phyloP scores from a whole-genome alignment of 176 grass and related monocot species.

The Carex scoparia region DNA sequence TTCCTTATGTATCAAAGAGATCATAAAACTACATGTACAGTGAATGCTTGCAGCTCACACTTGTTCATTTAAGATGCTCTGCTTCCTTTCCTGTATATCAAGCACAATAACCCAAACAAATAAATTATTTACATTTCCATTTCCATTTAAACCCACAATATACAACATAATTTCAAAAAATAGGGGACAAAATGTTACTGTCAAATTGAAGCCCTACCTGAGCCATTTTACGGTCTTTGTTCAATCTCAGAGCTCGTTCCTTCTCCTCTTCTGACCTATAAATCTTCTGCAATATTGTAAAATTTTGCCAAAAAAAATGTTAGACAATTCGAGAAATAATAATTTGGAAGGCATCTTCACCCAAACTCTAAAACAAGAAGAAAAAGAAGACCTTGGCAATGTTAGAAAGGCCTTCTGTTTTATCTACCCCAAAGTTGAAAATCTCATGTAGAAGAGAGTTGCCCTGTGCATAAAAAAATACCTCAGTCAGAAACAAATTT shows the following conservation, averaged over 20 bases:
- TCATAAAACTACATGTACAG: background rate
- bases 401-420: conserved; percentile 49
- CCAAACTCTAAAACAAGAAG: background rate
- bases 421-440: conserved; percentile 65
- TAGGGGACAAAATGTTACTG: background rate
- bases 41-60: background rate
- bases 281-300: conserved; percentile 57
- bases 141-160: background rate
- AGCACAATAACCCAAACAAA: background rate
- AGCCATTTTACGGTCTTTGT: conserved; percentile 70
- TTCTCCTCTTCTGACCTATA: conserved; percentile 65
- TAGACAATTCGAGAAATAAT: background rate
- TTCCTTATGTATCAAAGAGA: background rate
- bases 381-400: conserved; percentile 50
- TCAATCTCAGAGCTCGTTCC: conserved; percentile 61
- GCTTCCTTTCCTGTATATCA: conserved; percentile 57
- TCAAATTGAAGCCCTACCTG: conserved; percentile 37
- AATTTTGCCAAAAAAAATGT: background rate
- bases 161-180: background rate
- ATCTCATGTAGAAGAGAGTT: conserved; percentile 83
- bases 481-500: background rate
- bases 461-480: conserved; percentile 40
- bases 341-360: background rate
- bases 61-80: conserved; percentile 42
- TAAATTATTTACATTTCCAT: background rate